A percentile compares a stretch with the other conserved stretches of the same genome.
Evolutionary conservation across 176 grass and related monocot genomes (phyloP).

Genomic region (Avena insularis): DNA sequence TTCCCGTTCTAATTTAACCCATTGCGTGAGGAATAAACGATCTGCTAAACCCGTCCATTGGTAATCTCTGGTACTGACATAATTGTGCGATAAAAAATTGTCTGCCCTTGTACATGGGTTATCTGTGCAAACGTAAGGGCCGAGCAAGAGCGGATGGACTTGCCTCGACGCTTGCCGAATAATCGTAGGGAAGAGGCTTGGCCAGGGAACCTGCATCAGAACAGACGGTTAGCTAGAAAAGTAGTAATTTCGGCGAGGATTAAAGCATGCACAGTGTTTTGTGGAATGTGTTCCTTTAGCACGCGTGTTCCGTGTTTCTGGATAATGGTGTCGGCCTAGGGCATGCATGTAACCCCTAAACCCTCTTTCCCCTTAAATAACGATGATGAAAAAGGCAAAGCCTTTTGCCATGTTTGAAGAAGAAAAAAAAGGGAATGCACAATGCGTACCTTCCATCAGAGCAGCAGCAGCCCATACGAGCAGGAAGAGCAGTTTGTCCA

Average conservation of each 20-base stretch:
- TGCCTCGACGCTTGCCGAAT: conserved; percentile 71
- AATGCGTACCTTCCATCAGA: conserved; percentile 45
- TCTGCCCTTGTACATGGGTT: background rate
- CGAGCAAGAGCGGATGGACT: conserved; percentile 5
- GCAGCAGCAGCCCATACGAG: conserved; percentile 42
- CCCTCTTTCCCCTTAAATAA: too few species aligned
- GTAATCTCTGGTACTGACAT: background rate
- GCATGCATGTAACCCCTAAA: too few species aligned
- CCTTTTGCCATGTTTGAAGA: too few species aligned
- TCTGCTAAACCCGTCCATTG: background rate
- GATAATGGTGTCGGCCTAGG: too few species aligned
- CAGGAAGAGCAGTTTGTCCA: conserved; percentile 41
- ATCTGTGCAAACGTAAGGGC: background rate
- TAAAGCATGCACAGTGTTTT: background rate
- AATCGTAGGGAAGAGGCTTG: conserved; percentile 69
- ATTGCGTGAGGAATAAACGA: conserved; percentile 18
- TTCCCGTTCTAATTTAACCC: background rate
- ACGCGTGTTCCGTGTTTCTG: too few species aligned
- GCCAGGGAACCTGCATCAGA: conserved; percentile 30
- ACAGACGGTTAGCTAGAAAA: too few species aligned
- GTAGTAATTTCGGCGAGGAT: background rate
- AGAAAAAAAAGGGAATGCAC: background rate
- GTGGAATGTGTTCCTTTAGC: too few species aligned
- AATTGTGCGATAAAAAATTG: background rate
- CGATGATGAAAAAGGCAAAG: too few species aligned